Base-by-base conservation (phyloP, 352 stramenopile genomes). In the Pythium volutum region DNA sequence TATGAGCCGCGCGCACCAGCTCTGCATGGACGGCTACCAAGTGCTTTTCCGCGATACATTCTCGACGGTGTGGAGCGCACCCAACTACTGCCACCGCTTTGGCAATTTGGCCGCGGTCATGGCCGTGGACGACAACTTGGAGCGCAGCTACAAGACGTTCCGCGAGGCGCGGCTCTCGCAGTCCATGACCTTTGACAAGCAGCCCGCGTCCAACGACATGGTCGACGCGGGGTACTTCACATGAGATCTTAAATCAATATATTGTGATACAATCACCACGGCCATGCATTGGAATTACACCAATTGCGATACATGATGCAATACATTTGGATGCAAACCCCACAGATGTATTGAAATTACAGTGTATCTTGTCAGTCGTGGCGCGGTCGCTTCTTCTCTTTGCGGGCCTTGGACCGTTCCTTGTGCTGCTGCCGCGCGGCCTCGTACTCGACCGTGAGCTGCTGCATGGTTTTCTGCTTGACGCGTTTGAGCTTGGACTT, bases 81-180 rank as follows among this genome's bases (percentile, higher is more conserved):
- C 92, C 34, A 98, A 98, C 73, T 98, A 98, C 74, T 98, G 92
- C 78, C 97, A 98, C 74, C 87, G 92, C 53, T 97, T 90, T 64
- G 97, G 97, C 18, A 99, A 99, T 82, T 88, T 98, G 36, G 96
- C 94, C 8, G 94, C 91, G 38, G 93, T 98, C 66, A 93, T 98
- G 80, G 93, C 97, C 67, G 96, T 98, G 66, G 96, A 96, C 53
- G 86, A 96, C 42, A 11, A 62, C 11, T 34, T 70, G 16, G 41
- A 91, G 77, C 83, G 85, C 20, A 85, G 80, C 22, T 95, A 90
- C 73, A 95, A 95, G 56, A 91, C 84, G 4, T 95, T 95, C 58
- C 89, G 89, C 38, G 83, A 93, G 60, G 86, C 86, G 8, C 60
- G 70, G 48, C 81, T 76, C 16, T 91, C 86, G 20, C 72, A 82